Conservation (phyloP, 768 basidiomycete genomes). For the Leccinum disarticulatum region DNA sequence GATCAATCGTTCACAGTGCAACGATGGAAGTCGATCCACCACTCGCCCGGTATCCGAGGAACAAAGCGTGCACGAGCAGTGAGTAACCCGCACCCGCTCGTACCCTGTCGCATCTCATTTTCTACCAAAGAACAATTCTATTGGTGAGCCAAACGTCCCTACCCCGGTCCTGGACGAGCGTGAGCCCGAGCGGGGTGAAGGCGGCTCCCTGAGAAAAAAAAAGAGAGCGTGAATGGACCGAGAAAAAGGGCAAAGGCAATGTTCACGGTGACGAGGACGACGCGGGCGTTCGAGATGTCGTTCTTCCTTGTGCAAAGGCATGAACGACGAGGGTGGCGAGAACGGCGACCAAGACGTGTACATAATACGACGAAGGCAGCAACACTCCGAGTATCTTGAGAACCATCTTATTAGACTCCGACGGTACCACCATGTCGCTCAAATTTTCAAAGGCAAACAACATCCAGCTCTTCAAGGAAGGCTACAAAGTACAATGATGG, state of each 20-base stretch:
- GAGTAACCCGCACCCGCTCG: too few relatives aligned
- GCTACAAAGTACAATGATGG: constrained; percentile 71
- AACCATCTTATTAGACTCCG: constrained; percentile 42
- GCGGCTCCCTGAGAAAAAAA: constrained; percentile 57
- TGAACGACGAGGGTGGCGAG: constrained; percentile 48
- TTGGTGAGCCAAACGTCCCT: too few relatives aligned
- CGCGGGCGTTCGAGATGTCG: constrained; percentile 71
- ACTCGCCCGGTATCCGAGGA: too few relatives aligned
- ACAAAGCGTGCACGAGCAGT: too few relatives aligned
- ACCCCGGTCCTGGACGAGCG: constrained; percentile 56
- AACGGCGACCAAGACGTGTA: constrained; percentile 49
- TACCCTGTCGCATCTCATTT: too few relatives aligned
- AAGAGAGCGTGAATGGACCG: constrained; percentile 1
- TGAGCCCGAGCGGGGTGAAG: constrained; percentile 75
- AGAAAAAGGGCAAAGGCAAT: too few relatives aligned
- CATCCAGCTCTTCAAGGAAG: constrained; percentile 94
- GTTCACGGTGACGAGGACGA: constrained; percentile 69
- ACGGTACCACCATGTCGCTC: constrained; percentile 82
- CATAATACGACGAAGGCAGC: constrained; percentile 58
- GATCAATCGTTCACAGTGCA: too few relatives aligned
- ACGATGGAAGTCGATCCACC: too few relatives aligned
- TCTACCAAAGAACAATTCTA: too few relatives aligned
- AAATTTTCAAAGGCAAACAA: constrained; percentile 91
- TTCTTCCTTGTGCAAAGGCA: constrained; percentile 65
- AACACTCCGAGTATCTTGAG: constrained; percentile 48